phyloP scores from a whole-genome alignment of 169 alveolate genomes.

The Plasmodium falciparum region DNA sequence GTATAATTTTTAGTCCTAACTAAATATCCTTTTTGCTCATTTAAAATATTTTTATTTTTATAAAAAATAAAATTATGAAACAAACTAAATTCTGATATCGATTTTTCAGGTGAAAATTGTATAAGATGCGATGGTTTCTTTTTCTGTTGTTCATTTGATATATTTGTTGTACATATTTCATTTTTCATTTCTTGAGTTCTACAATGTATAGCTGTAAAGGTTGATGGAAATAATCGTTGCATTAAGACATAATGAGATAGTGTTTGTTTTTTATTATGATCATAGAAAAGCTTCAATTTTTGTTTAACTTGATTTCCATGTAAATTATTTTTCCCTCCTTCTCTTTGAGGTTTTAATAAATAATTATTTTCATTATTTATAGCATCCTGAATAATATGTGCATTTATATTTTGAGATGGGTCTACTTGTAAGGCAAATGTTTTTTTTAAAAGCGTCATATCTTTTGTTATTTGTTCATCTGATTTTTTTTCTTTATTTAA shows the following conservation, averaged over 20 bases:
- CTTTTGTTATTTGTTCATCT: slow-evolving; percentile 35
- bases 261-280: slow-evolving; percentile 50
- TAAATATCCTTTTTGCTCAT: slow-evolving; percentile 83
- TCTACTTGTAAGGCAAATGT: slow-evolving; percentile 75
- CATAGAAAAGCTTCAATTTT: slow-evolving; percentile 70
- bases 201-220: slow-evolving; percentile 41
- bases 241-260: slow-evolving; percentile 31
- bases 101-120: slow-evolving; percentile 45
- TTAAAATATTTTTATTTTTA: slow-evolving; percentile 53
- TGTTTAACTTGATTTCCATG: slow-evolving; percentile 79
- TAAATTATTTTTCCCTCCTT: slow-evolving; percentile 90
- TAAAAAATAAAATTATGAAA: slow-evolving; percentile 60
- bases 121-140: neutral
- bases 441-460: slow-evolving; percentile 52
- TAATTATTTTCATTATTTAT: slow-evolving; percentile 73
- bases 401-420: slow-evolving; percentile 32
- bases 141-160: slow-evolving; percentile 56
- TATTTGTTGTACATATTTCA: slow-evolving; percentile 14
- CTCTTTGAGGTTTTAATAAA: slow-evolving; percentile 89
- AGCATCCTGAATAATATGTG: slow-evolving; percentile 64
- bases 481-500: slow-evolving; percentile 38
- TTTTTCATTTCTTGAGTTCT: slow-evolving; percentile 6
- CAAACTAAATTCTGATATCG: slow-evolving; percentile 54
- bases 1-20: slow-evolving; percentile 82
- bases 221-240: slow-evolving; percentile 64